Base-by-base conservation (phyloP, 2,329 filamentous ascomycete species). In the Didymella pomorum region DNA sequence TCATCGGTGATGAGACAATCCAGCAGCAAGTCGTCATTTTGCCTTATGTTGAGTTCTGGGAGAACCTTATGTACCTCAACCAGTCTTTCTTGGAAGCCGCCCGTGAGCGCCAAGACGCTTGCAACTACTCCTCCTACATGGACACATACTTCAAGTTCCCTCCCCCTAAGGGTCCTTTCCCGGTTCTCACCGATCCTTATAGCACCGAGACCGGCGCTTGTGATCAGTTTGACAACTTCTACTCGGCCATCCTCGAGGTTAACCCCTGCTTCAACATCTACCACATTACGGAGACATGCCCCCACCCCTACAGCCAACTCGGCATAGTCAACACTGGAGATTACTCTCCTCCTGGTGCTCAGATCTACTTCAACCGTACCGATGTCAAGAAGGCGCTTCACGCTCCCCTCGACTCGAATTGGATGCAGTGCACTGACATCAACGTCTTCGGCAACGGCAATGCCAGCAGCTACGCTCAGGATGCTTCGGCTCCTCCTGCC, bases 191-290 rank as follows among this genome's bases (percentile, higher is more conserved):
- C 7, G 64, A 71, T 35, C 63, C 65, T 2, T 68, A 45, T 50
- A 52, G 25, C 28, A 43, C 64, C n/a, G 56, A 69, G 8, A 68
- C 68, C 46, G 65, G 70, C 52, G 69, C 66, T 1, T 80, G 76
- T 58, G 79, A 79, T 59, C 65, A 78, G 42, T 80, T 78, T 55
- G 76, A 79, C 56, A 73, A 73, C 47, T 72, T 78, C 31, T 77
- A 76, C 62, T 45, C 66, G 11, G 79, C 78, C 3, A 72, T 76
- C 4, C 64, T 79, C 1, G 76, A 77, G 41, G 71, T 78, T 18
- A 83, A 83, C 61, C 80, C 81, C 0, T 83, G 81, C 71, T 83
- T 83, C 74, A 81, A 83, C 68, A 76, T 81, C 48, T 82, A 83
- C 65, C 76, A 81, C 64, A 79, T 82, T 57, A 76, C 71, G 1